A percentile compares a stretch with the other conserved stretches of the same genome.
Evolutionary conservation across 2,329 filamentous ascomycete genomes (phyloP).

Genomic region (Aureobasidium sp.): DNA sequence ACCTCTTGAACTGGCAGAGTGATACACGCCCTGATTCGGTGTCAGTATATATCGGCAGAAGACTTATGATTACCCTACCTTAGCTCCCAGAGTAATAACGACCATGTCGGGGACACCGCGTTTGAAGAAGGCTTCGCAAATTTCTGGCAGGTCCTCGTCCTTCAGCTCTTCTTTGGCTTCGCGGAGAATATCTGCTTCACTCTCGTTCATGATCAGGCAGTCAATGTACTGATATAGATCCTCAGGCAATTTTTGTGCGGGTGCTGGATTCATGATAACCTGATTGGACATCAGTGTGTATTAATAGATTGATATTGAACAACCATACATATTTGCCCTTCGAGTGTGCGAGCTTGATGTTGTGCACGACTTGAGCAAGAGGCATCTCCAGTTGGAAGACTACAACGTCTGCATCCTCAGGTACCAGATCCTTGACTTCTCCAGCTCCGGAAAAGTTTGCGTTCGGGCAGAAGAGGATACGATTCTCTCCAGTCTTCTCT

Average conservation of each 20-base stretch:
- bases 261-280: slow-evolving; percentile 77
- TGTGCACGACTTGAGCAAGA: slow-evolving; percentile 31
- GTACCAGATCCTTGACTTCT: slow-evolving; percentile 30
- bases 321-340: slow-evolving; percentile 23
- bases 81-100: slow-evolving; percentile 74
- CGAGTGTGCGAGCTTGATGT: slow-evolving; percentile 23
- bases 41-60: too few species aligned
- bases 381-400: slow-evolving; percentile 43
- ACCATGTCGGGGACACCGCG: slow-evolving; percentile 69
- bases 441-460: slow-evolving; percentile 35
- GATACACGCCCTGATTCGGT: slow-evolving; percentile 17
- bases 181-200: slow-evolving; percentile 69
- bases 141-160: slow-evolving; percentile 18
- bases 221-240: slow-evolving; percentile 59
- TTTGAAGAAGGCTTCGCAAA: slow-evolving; percentile 49
- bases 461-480: slow-evolving; percentile 41
- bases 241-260: slow-evolving; percentile 58
- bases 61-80: slow-evolving; percentile 39
- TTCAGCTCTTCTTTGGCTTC: slow-evolving; percentile 31
- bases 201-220: slow-evolving; percentile 85
- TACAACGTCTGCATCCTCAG: slow-evolving; percentile 33
- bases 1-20: slow-evolving; percentile 21
- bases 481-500: slow-evolving; percentile 39
- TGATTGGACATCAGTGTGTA: slow-evolving; percentile 12
- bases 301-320: background rate